phyloP scores from a whole-genome alignment of 495 filamentous ascomycete species.

The Astrocystis sublimbata region DNA sequence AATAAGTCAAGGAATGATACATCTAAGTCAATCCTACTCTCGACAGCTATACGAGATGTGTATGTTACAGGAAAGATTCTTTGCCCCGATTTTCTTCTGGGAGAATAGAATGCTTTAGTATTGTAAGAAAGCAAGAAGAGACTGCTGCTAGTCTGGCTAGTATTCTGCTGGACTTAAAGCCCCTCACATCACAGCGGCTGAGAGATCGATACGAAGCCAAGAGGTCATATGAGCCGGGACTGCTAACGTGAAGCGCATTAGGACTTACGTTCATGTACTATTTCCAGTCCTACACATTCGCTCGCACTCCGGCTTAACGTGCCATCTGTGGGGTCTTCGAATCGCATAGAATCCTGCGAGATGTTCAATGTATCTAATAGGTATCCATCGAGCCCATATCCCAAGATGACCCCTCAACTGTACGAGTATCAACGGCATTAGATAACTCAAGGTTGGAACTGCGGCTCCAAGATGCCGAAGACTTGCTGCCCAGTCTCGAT shows the following conservation, averaged over 20 bases:
- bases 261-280: neutral
- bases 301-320: neutral
- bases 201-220: neutral
- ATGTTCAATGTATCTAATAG: neutral
- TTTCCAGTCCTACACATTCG: neutral
- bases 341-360: neutral
- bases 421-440: neutral
- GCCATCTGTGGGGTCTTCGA: neutral
- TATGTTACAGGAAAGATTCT: neutral
- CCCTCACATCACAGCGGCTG: neutral
- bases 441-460: neutral
- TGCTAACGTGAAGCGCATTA: neutral
- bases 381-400: neutral
- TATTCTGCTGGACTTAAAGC: neutral
- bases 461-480: constrained; percentile 7
- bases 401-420: neutral
- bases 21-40: no score
- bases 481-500: neutral
- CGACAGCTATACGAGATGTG: no score
- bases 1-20: no score
- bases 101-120: neutral
- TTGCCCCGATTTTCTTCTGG: constrained; percentile 1
- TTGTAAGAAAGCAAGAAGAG: neutral
- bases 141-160: neutral
- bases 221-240: neutral